Evolutionary conservation across 495 filamentous ascomycete species (phyloP).

Genomic region (Hypoxylon rickii): DNA sequence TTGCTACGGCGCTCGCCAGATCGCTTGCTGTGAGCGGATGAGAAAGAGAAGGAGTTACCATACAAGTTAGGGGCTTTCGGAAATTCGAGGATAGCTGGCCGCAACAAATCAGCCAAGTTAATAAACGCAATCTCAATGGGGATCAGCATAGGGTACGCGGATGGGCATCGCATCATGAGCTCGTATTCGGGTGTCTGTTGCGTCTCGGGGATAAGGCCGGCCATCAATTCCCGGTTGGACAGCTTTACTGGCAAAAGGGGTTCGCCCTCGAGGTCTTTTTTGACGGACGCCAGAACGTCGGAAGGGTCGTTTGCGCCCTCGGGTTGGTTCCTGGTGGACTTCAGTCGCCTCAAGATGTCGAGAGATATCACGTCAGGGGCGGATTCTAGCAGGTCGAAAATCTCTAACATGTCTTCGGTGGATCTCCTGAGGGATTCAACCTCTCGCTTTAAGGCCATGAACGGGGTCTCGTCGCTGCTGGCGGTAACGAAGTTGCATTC

Average conservation of each 20-base stretch:
- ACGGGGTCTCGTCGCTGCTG: slow-evolving; percentile 32
- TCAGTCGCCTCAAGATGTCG: slow-evolving; percentile 29
- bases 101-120: slow-evolving; percentile 22
- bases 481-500: slow-evolving; percentile 32
- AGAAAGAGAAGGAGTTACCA: background rate
- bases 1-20: too few relatives aligned
- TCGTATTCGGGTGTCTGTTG: slow-evolving; percentile 30
- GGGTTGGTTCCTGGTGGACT: slow-evolving; percentile 15
- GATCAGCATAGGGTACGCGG: slow-evolving; percentile 25
- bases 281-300: slow-evolving; percentile 23
- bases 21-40: too few relatives aligned
- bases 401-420: slow-evolving; percentile 23
- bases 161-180: slow-evolving; percentile 33
- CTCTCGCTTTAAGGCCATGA: slow-evolving; percentile 32
- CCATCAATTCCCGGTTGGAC: slow-evolving; percentile 28
- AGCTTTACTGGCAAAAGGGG: slow-evolving; percentile 19
- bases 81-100: slow-evolving; percentile 13
- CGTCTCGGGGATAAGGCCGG: slow-evolving; percentile 27
- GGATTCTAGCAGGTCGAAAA: slow-evolving; percentile 28
- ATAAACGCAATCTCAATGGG: slow-evolving; percentile 25
- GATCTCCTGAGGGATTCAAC: slow-evolving; percentile 31
- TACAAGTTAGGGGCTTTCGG: slow-evolving; percentile 3
- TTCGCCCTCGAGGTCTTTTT: slow-evolving; percentile 23
- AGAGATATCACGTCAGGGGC: slow-evolving; percentile 27
- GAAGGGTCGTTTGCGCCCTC: slow-evolving; percentile 25